Base-by-base conservation (phyloP, 2,329 filamentous ascomycete genomes). In the Rasamsonia emersonii region DNA sequence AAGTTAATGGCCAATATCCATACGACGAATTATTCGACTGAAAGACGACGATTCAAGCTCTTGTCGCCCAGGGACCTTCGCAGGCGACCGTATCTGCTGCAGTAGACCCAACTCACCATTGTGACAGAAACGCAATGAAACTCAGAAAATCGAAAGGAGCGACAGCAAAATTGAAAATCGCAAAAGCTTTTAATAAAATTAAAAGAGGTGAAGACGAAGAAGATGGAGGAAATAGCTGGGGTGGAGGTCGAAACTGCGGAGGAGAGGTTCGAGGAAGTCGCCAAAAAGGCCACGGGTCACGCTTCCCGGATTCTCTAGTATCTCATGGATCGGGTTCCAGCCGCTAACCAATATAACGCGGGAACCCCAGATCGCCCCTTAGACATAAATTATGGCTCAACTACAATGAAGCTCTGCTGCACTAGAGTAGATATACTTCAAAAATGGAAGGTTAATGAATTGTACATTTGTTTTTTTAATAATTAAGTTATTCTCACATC, bases 251-350 rank as follows among this genome's bases (percentile, higher is more conserved):
- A 3, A 21, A 8, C 7, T 14, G 10, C 11, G 14, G 33, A 35
- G 24, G 18, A 23, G 13, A 24, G 23, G 29, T 30, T 23, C 16
- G 24, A 24, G 17, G 29, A 36, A 24, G 30, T 36, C 28, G 28
- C n/a, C n/a, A n/a, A 32, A 36, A 36, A 36, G 34, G 34, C 34
- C 34, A 36, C 34, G 34, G 29, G 34, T 36, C 34, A 36, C 34
- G 33, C 33, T 35, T n/a, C n/a, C 33, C 33, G 25, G 24, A 21
- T n/a, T n/a, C n/a, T n/a, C n/a, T n/a, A n/a, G n/a, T n/a, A n/a
- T n/a, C n/a, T n/a, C n/a, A n/a, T n/a, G n/a, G n/a, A n/a, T n/a
- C n/a, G n/a, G n/a, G n/a, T n/a, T n/a, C n/a, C n/a, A 26, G 20
- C 3, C 33, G 33, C 33, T 35, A 35, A 9, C 15, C 21, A 16